phyloP scores from a whole-genome alignment of 176 grass and related monocot species.

The Hyparrhenia diplandra region DNA sequence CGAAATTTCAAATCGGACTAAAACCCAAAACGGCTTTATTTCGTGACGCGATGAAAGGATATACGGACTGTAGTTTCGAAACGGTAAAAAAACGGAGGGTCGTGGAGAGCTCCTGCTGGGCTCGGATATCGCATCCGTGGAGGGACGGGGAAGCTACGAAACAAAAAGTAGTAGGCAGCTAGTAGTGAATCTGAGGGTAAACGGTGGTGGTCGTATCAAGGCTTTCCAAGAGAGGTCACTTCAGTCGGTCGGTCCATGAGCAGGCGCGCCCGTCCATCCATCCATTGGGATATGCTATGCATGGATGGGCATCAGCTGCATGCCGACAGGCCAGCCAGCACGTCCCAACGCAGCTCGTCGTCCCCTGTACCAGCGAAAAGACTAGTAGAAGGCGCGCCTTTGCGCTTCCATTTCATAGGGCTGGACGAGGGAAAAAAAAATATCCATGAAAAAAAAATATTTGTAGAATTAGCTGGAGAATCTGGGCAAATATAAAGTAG shows the following conservation, averaged over 20 bases:
- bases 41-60: too few relatives aligned
- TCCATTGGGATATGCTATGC: background rate
- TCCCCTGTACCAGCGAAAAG: constrained; percentile 10
- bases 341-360: background rate
- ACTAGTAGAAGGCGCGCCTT: too few relatives aligned
- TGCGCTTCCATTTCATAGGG: too few relatives aligned
- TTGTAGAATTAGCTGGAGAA: too few relatives aligned
- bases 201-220: constrained; percentile 33
- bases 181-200: constrained; percentile 17
- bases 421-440: too few relatives aligned
- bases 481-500: background rate
- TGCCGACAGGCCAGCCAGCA: background rate
- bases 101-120: background rate
- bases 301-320: background rate
- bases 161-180: constrained; percentile 34
- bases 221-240: constrained; percentile 49
- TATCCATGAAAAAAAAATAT: too few relatives aligned
- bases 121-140: constrained; percentile 22
- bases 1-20: too few relatives aligned
- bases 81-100: background rate
- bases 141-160: background rate
- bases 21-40: too few relatives aligned
- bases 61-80: background rate
- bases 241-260: constrained; percentile 8
- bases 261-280: constrained; percentile 20